These are phyloP conservation scores for Grosmannia penicillata DNA, from an alignment of 2,329 filamentous ascomycete species.

Conservation along the genomic window DNA sequence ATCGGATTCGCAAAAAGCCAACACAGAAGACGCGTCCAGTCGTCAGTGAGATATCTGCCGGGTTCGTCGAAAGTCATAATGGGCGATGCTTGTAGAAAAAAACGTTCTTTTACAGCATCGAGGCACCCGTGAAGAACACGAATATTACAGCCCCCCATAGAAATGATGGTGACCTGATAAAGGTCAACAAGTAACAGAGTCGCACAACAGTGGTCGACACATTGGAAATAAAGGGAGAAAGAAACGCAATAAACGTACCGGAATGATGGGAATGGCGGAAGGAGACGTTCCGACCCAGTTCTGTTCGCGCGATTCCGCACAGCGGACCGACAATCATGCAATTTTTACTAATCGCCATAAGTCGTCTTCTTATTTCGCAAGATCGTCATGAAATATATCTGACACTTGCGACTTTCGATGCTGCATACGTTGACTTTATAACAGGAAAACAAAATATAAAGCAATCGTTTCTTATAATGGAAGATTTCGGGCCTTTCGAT, in stretches of 20 bases:
- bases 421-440: not conserved
- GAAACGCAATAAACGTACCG: too few relatives aligned
- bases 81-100: not conserved
- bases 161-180: not conserved
- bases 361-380: not conserved
- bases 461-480: not conserved
- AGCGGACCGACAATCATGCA: too few relatives aligned
- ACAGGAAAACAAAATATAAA: not conserved
- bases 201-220: too few relatives aligned
- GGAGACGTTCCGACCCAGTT: too few relatives aligned
- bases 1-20: not conserved
- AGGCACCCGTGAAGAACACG: not conserved
- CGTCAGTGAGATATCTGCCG: not conserved
- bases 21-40: not conserved
- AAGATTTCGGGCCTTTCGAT: not conserved
- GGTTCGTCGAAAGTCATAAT: not conserved
- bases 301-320: too few relatives aligned
- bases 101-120: not conserved
- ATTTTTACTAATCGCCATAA: not conserved
- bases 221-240: too few relatives aligned
- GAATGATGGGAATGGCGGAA: too few relatives aligned
- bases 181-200: too few relatives aligned
- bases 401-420: not conserved
- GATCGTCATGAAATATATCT: not conserved
- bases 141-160: not conserved